These are phyloP conservation scores for Pseudopediastrum boryanum DNA, from an alignment of 139 green algal genomes.

Conservation along the genomic window DNA sequence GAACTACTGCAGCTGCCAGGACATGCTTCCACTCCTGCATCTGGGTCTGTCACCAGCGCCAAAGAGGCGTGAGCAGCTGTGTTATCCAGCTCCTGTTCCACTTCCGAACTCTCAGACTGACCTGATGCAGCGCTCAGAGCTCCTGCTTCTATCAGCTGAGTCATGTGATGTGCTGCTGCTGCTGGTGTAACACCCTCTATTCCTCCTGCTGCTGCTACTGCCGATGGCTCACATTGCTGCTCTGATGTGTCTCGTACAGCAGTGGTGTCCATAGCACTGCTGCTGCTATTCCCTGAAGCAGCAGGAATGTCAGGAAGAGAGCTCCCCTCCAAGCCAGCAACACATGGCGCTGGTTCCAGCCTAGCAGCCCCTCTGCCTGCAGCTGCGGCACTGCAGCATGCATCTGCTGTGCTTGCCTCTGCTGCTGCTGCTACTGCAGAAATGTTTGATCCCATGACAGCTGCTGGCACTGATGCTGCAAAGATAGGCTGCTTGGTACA, in stretches of 20 bases:
- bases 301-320: background rate
- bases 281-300: background rate
- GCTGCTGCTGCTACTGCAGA: conserved; percentile 1
- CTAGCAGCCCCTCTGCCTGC: background rate
- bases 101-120: too few species aligned
- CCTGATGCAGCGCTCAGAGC: too few species aligned
- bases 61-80: too few species aligned
- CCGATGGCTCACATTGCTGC: background rate
- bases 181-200: background rate
- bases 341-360: background rate
- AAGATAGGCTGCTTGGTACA: background rate
- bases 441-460: background rate
- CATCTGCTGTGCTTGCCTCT: background rate
- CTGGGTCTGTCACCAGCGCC: too few species aligned
- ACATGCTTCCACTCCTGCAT: too few species aligned
- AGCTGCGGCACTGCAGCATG: background rate
- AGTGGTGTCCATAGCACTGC: background rate
- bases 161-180: conserved; percentile 1
- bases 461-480: conserved; percentile 1
- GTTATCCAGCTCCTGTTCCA: too few species aligned
- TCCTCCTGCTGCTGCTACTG: conserved; percentile 14
- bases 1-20: too few species aligned
- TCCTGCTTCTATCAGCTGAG: too few species aligned
- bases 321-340: too few species aligned
- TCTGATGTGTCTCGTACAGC: background rate